Evolutionary conservation across 371 early-diverging fungal genomes (phyloP).

Genomic region (Mortierella sp.): DNA sequence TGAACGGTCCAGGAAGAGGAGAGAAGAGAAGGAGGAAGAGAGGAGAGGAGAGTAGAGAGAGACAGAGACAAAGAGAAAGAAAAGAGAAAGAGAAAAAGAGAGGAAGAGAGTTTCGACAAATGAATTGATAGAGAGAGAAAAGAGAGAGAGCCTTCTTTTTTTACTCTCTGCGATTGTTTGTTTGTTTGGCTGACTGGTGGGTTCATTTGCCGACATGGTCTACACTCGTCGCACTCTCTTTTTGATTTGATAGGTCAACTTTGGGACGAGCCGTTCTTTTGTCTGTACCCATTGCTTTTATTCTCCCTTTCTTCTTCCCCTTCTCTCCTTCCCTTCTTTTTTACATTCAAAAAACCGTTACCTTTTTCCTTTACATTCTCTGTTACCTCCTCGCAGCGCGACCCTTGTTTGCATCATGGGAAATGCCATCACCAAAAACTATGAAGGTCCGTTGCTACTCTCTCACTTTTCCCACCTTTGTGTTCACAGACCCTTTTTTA

Average conservation of each 20-base stretch:
- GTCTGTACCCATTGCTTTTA: not conserved
- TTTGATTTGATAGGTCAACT: not conserved
- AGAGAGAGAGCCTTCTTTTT: too few relatives aligned
- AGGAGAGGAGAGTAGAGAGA: not conserved
- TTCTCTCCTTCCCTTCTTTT: not conserved
- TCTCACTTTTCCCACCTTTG: not conserved
- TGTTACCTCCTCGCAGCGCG: not conserved
- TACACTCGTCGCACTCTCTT: too few relatives aligned
- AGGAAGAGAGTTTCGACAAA: not conserved
- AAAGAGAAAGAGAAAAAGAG: not conserved
- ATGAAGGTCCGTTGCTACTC: slow-evolving; percentile 36
- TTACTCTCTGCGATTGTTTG: too few relatives aligned
- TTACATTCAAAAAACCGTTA: not conserved
- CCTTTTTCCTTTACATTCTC: not conserved
- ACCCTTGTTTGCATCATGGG: slow-evolving; percentile 36
- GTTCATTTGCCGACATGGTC: too few relatives aligned
- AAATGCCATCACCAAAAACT: slow-evolving; percentile 59
- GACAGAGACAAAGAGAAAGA: not conserved
- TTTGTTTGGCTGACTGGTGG: too few relatives aligned
- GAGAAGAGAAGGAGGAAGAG: not conserved
- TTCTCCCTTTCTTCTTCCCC: not conserved
- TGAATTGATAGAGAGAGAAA: not conserved
- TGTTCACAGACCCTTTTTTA: not conserved
- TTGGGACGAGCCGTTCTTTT: not conserved
- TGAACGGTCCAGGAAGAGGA: slow-evolving; percentile 3